Base-by-base conservation (phyloP, 805 yeast genomes). In the Suhomyces pyralidae region DNA sequence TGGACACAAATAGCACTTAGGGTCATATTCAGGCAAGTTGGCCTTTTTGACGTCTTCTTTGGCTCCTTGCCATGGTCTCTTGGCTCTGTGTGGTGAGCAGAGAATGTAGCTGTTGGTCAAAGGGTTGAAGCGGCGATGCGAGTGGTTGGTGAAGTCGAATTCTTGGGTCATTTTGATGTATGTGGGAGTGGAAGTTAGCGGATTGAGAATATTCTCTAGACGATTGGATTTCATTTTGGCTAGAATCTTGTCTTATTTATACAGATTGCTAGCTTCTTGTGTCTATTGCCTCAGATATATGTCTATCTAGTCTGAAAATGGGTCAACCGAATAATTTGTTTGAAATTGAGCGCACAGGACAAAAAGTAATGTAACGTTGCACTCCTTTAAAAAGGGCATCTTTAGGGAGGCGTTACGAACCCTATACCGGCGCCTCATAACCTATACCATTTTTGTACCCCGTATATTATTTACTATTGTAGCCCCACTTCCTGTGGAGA, bases 61-160 rank as follows among this genome's bases (percentile, higher is more conserved):
- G 55, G 84, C 88, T 36, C 92, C 92, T 65, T 83, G 87, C 92
- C 92, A 86, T 19, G 93, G 92, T 58, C 93, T 76, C 66, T 85
- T 84, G 28, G 90, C 82, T 52, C 92, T 73, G 62, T 86, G 93
- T 5, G 93, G 92, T 14, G 90, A 85, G 48, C 86, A 86, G 48
- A 86, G 73, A 24, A 86, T 83, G 82, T 85, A 84, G n/a, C 79
- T 67, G 50, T 81, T 81, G n/a, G 86, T 77, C 56, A 86, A 75
- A 3, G 90, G 90, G 60, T 86, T 86, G 67, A 73, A 82, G 48
- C 93, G 77, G 58, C 90, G 79, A 62, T 86, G 92, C 1, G 89
- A 81, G 58, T 81, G 80, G 59, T 81, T 82, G 42, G 80, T 71
- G 53, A 79, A 79, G 62, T 78, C 81, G 56, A 81, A 80, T 58